phyloP scores from a whole-genome alignment of 2,329 filamentous ascomycete genomes.

The Alternaria sp. region DNA sequence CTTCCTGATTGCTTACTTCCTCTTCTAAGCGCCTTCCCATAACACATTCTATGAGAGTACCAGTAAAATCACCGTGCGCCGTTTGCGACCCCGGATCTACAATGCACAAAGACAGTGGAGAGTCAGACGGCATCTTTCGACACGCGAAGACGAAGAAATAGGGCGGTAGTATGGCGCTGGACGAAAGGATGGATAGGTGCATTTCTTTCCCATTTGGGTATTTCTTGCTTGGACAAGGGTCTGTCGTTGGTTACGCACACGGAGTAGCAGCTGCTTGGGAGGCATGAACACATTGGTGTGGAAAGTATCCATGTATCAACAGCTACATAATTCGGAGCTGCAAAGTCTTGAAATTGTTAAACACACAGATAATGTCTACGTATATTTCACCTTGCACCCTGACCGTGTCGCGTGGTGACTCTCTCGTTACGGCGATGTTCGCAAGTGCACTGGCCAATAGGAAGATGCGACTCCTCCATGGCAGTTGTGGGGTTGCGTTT shows the following conservation, averaged over 20 bases:
- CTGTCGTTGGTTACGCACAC: conserved; percentile 37
- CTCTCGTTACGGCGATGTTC: conserved; percentile 16
- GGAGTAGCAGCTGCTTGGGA: conserved; percentile 26
- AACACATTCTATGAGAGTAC: conserved; percentile 26
- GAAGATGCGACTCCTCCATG: conserved; percentile 10
- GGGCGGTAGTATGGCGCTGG: conserved; percentile 10
- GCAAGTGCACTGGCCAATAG: conserved; percentile 28
- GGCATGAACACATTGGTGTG: conserved; percentile 22
- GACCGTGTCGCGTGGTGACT: background rate
- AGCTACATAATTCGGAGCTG: conserved; percentile 36
- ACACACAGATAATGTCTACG: conserved; percentile 7
- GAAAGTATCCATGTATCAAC: conserved; percentile 43
- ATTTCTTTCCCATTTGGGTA: conserved; percentile 34
- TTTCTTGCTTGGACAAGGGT: conserved; percentile 26
- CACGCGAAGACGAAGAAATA: conserved; percentile 12
- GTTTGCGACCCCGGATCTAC: conserved; percentile 34
- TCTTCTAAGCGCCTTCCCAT: conserved; percentile 73
- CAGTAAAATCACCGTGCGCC: conserved; percentile 31
- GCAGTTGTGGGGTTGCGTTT: conserved; percentile 15
- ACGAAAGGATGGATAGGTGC: conserved; percentile 21
- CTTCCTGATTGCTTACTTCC: conserved; percentile 94
- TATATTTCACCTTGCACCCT: background rate
- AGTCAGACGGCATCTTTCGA: conserved; percentile 24
- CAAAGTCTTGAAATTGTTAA: conserved; percentile 20
- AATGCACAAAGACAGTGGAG: conserved; percentile 25